A percentile compares a stretch with the other conserved stretches of the same genome.
Evolutionary conservation across 2,329 filamentous ascomycete genomes (phyloP).

Genomic region (Aspergillus awamori): DNA sequence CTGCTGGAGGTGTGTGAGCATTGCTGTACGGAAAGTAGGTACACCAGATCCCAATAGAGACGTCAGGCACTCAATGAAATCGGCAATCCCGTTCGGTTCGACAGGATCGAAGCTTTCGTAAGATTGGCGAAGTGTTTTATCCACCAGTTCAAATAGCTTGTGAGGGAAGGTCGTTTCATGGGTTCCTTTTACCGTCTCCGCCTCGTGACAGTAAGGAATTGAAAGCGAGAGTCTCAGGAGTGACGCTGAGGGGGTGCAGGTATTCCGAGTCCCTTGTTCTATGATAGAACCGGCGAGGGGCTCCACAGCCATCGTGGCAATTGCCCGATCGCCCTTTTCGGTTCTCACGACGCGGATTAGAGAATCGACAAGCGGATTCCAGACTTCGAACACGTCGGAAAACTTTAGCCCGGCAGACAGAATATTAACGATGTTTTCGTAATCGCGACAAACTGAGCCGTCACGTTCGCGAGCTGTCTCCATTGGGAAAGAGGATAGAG

Average conservation of each 20-base stretch:
- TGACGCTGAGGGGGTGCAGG: constrained; percentile 39
- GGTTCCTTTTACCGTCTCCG: constrained; percentile 1
- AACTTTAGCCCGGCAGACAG: constrained; percentile 61
- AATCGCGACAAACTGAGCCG: constrained; percentile 65
- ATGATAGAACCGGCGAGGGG: constrained; percentile 64
- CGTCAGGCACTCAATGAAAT: constrained; percentile 59
- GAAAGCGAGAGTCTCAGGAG: constrained; percentile 42
- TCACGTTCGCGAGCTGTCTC: constrained; percentile 48
- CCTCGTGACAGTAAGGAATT: constrained; percentile 29
- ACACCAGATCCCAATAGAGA: constrained; percentile 57
- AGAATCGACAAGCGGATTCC: constrained; percentile 58
- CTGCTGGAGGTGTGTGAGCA: constrained; percentile 62
- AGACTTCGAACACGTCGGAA: constrained; percentile 35
- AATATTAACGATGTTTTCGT: constrained; percentile 69
- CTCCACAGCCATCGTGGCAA: constrained; percentile 69
- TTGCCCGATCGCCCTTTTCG: constrained; percentile 69
- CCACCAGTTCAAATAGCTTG: constrained; percentile 65
- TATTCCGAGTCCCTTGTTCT: constrained; percentile 28
- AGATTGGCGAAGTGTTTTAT: constrained; percentile 54
- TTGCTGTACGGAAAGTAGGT: constrained; percentile 55
- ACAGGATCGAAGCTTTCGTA: constrained; percentile 55
- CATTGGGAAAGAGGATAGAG: constrained; percentile 45
- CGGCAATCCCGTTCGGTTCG: constrained; percentile 43
- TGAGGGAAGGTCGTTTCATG: constrained; percentile 40
- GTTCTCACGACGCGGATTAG: constrained; percentile 60